These are phyloP conservation scores for Brettanomyces anomalus DNA, from an alignment of 805 yeast species.

Conservation along the genomic window DNA sequence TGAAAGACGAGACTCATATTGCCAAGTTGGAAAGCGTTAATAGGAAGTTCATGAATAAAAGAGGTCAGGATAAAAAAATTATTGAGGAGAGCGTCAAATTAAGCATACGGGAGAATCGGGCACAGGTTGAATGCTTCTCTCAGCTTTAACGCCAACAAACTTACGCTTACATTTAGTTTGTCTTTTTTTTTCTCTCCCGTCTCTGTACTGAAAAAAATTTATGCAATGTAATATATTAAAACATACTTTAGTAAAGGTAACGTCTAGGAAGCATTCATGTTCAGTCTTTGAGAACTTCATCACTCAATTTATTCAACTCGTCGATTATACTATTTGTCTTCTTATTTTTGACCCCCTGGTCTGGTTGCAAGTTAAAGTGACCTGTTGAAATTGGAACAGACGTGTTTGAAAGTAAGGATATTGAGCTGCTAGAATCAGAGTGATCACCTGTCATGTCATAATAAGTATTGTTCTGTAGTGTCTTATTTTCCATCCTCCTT, in stretches of 20 bases:
- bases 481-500: background rate
- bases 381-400: constrained; percentile 1
- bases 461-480: too few relatives aligned
- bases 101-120: constrained; percentile 15
- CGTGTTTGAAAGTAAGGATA: constrained; percentile 1
- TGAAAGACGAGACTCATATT: constrained; percentile 10
- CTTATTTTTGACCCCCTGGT: background rate
- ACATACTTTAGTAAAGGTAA: background rate
- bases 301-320: constrained; percentile 19
- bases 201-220: too few relatives aligned
- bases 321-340: constrained; percentile 7
- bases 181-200: too few relatives aligned
- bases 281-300: constrained; percentile 14
- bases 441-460: background rate
- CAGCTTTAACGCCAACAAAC: background rate
- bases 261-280: background rate
- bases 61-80: constrained; percentile 7
- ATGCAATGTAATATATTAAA: background rate
- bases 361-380: background rate
- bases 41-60: constrained; percentile 14
- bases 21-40: constrained; percentile 13
- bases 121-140: constrained; percentile 20
- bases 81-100: constrained; percentile 12
- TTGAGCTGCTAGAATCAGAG: background rate
- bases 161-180: background rate